A percentile compares a stretch with the other conserved stretches of the same genome.
Conservation (phyloP, 768 basidiomycete species). For the Rubroboletus pulcherrimus region DNA sequence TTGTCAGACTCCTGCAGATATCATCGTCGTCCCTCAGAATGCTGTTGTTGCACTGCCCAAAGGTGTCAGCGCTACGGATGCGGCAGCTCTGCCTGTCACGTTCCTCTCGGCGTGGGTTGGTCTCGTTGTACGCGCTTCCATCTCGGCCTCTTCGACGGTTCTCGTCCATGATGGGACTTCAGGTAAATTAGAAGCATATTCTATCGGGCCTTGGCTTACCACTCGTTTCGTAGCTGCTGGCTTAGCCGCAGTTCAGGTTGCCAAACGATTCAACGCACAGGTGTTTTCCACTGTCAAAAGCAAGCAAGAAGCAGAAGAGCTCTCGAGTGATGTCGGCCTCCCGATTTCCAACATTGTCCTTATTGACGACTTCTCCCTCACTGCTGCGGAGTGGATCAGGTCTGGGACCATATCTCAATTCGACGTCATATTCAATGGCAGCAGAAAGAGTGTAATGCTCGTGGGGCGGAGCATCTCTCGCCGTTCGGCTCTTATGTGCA, state of each 20-base stretch:
- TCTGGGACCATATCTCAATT: conserved; percentile 14
- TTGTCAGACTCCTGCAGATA: conserved; percentile 14
- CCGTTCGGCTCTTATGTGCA: conserved; percentile 26
- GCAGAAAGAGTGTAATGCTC: conserved; percentile 13
- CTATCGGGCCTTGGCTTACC: not conserved
- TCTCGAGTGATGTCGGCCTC: conserved; percentile 14
- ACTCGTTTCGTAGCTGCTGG: conserved; percentile 16
- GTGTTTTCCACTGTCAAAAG: conserved; percentile 22
- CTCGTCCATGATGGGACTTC: conserved; percentile 28
- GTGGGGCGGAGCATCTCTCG: conserved; percentile 20
- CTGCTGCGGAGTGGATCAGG: conserved; percentile 9
- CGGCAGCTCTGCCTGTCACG: conserved; percentile 18
- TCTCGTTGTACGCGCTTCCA: conserved; percentile 15
- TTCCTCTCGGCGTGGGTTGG: conserved; percentile 30
- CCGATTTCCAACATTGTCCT: conserved; percentile 8
- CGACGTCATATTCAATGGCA: conserved; percentile 25
- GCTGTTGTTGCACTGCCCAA: conserved; percentile 13
- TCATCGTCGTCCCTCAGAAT: conserved; percentile 13
- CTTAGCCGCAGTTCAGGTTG: conserved; percentile 25
- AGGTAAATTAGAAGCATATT: conserved; percentile 4
- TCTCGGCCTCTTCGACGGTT: conserved; percentile 21
- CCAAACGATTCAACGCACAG: conserved; percentile 18
- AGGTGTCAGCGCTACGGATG: conserved; percentile 14
- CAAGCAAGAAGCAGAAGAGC: conserved; percentile 9
- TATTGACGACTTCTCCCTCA: conserved; percentile 12